Percentiles rank a stretch among this genome's conserved stretches.
Conservation (phyloP, 2,329 filamentous ascomycete species). For the Exophiala dermatitidis region DNA sequence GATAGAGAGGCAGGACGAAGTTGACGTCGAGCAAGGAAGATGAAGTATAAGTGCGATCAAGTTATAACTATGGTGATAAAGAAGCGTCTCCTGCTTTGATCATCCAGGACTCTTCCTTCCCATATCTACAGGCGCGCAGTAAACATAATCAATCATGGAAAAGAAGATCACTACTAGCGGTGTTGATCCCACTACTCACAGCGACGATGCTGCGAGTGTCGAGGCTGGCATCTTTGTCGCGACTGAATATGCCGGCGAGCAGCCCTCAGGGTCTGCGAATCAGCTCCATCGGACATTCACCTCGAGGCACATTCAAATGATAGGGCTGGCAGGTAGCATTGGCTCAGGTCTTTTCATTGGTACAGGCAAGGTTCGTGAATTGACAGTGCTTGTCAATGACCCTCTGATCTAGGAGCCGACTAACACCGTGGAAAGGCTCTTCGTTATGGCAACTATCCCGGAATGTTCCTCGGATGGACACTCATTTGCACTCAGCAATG, state of each 20-base stretch:
- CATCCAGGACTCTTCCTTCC: no score
- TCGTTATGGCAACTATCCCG: slow-evolving; percentile 29
- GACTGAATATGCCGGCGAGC: slow-evolving; percentile 2
- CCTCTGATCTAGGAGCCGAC: not conserved
- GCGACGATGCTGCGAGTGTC: no score
- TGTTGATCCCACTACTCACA: no score
- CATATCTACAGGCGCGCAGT: no score
- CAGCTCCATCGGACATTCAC: slow-evolving; percentile 6
- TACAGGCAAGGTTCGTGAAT: slow-evolving; percentile 25
- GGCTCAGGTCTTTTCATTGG: slow-evolving; percentile 34
- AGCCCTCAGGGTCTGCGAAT: not conserved
- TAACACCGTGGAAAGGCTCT: not conserved
- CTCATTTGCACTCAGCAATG: slow-evolving; percentile 24
- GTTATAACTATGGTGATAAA: no score
- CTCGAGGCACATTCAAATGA: slow-evolving; percentile 22
- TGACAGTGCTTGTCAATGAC: not conserved
- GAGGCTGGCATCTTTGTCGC: no score
- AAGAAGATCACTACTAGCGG: no score
- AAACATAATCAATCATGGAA: no score
- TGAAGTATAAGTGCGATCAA: no score
- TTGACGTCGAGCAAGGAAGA: no score
- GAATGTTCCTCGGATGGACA: slow-evolving; percentile 32
- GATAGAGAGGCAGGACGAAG: no score
- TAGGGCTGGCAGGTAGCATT: slow-evolving; percentile 27
- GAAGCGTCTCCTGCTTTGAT: no score